phyloP scores from a whole-genome alignment of 2,329 filamentous ascomycete genomes.

The Exophiala mesophila region DNA sequence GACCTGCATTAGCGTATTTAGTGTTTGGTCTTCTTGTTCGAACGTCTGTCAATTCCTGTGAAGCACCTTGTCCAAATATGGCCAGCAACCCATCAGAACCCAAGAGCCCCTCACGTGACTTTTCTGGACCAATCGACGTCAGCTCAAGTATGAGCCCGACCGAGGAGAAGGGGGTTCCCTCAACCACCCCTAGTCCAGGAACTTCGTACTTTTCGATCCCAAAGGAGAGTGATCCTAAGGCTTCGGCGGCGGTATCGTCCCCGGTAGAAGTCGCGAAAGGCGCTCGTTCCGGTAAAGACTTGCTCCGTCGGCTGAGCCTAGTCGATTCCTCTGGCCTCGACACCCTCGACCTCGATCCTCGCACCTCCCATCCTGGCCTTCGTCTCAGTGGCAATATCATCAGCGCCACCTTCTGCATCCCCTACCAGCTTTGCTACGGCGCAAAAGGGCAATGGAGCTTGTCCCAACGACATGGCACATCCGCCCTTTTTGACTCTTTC shows the following conservation, averaged over 20 bases:
- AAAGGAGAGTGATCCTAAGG: slow-evolving; percentile 23
- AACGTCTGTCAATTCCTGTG: too few species aligned
- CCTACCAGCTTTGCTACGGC: slow-evolving; percentile 54
- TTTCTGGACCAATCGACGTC: too few species aligned
- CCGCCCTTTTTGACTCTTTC: slow-evolving; percentile 88
- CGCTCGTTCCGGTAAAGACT: slow-evolving; percentile 45
- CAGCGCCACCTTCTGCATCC: slow-evolving; percentile 59
- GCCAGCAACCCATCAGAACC: not conserved
- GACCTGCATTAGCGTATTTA: not conserved
- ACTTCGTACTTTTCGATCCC: slow-evolving; percentile 22
- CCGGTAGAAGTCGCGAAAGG: slow-evolving; percentile 41
- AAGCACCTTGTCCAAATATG: too few species aligned
- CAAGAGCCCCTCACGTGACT: too few species aligned
- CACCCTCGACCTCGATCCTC: slow-evolving; percentile 47
- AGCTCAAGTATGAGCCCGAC: too few species aligned
- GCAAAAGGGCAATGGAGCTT: slow-evolving; percentile 60
- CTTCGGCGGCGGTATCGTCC: slow-evolving; percentile 24
- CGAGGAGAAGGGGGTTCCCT: too few species aligned
- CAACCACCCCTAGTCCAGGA: slow-evolving; percentile 29
- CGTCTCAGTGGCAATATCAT: slow-evolving; percentile 59
- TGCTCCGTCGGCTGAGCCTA: slow-evolving; percentile 51
- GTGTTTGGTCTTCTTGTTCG: too few species aligned
- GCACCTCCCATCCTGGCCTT: slow-evolving; percentile 52
- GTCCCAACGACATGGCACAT: slow-evolving; percentile 74
- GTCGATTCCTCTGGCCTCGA: slow-evolving; percentile 27